Evolutionary conservation across 1,139 yeast species (phyloP).

Genomic region (Lodderomyces margitis): DNA sequence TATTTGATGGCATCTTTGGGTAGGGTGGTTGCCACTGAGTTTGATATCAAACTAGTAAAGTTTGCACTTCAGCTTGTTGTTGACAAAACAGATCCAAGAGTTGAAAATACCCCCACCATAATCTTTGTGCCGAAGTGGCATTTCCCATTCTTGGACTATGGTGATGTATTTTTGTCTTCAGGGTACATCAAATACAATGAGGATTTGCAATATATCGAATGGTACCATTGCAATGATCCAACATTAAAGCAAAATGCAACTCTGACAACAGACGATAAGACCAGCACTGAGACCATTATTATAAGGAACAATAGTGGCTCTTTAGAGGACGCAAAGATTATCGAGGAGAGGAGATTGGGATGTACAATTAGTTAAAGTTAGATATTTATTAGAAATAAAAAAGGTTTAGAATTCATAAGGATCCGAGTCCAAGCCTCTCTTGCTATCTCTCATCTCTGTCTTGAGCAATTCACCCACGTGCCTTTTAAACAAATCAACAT

Average conservation of each 20-base stretch:
- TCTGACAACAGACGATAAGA: conserved; percentile 11
- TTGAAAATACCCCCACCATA: conserved; percentile 43
- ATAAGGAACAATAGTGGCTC: conserved; percentile 41
- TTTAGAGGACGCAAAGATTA: conserved; percentile 28
- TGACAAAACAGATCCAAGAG: conserved; percentile 11
- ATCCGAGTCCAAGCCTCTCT: conserved; percentile 30
- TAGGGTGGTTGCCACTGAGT: conserved; percentile 45
- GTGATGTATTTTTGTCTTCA: conserved; percentile 45
- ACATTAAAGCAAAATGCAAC: conserved; percentile 1
- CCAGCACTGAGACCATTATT: conserved; percentile 29
- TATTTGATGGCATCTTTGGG: conserved; percentile 65
- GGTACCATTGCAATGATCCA: conserved; percentile 54
- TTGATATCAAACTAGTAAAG: conserved; percentile 47
- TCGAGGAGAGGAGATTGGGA: conserved; percentile 15
- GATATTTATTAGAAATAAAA: neutral
- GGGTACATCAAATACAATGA: conserved; percentile 57
- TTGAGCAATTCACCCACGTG: conserved; percentile 60
- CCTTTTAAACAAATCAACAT: conserved; percentile 64
- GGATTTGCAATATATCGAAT: conserved; percentile 55
- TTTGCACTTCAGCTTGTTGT: conserved; percentile 48
- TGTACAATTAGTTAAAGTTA: conserved; percentile 22
- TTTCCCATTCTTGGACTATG: conserved; percentile 47
- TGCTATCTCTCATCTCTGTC: conserved; percentile 56
- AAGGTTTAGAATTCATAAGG: conserved; percentile 5
- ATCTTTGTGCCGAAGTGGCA: conserved; percentile 74